A percentile compares a stretch with the other conserved stretches of the same genome.
Evolutionary conservation across 1,284 basidiomycete genomes (phyloP).

Genomic region (Moesziomyces sp.): DNA sequence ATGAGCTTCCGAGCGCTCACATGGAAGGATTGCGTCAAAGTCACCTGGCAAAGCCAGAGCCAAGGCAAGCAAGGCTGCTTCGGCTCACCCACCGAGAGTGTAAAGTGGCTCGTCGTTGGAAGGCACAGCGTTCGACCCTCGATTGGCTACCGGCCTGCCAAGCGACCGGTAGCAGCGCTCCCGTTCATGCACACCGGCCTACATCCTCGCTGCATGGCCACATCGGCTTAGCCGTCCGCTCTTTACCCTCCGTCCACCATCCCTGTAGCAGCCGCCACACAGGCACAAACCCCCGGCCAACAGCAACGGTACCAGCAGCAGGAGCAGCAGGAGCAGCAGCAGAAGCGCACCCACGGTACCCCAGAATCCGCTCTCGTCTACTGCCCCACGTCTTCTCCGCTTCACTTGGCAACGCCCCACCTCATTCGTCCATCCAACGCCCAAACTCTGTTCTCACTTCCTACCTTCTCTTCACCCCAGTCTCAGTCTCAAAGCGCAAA

Average conservation of each 20-base stretch:
- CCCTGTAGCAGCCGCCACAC: too few relatives aligned
- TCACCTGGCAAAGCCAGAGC: too few relatives aligned
- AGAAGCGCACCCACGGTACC: neutral
- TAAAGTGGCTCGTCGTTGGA: too few relatives aligned
- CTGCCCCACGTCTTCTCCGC: neutral
- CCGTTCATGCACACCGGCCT: neutral
- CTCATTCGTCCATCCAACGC: neutral
- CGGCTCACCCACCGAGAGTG: too few relatives aligned
- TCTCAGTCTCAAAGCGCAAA: too few relatives aligned
- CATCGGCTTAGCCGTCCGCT: neutral
- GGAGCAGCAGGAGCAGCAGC: neutral
- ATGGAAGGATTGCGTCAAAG: too few relatives aligned
- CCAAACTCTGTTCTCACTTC: neutral
- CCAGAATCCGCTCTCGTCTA: neutral
- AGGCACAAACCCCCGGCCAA: neutral
- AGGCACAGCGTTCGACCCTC: neutral
- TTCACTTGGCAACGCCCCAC: neutral
- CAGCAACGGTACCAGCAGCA: neutral
- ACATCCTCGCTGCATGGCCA: too few relatives aligned
- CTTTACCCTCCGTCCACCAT: neutral
- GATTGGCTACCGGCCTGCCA: neutral
- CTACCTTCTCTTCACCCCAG: neutral
- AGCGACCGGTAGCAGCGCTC: neutral
- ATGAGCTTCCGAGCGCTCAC: too few relatives aligned
- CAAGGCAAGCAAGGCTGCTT: too few relatives aligned